phyloP scores from a whole-genome alignment of 495 filamentous ascomycete species.

The Penicillium macrosclerotiorum region DNA sequence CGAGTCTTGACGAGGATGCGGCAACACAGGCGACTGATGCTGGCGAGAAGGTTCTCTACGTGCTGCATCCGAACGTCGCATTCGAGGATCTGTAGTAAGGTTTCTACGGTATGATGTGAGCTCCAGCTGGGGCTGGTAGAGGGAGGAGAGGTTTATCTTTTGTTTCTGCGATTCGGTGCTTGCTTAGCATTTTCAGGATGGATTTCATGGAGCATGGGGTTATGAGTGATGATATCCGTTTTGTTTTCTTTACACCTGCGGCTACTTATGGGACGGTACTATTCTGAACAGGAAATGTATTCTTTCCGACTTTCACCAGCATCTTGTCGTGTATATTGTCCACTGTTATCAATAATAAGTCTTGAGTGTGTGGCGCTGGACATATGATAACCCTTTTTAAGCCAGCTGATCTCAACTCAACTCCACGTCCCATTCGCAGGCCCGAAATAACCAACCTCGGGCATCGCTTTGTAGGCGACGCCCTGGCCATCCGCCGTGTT shows the following conservation, averaged over 20 bases:
- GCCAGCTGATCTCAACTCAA: conserved; percentile 9
- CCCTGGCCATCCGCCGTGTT: conserved; percentile 46
- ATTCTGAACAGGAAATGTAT: not conserved
- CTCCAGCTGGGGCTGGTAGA: no score
- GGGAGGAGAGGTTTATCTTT: conserved; percentile 5
- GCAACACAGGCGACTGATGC: conserved; percentile 43
- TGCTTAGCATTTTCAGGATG: conserved; percentile 28
- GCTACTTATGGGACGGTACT: conserved; percentile 15
- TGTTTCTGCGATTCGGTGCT: conserved; percentile 14
- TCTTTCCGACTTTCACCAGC: no score
- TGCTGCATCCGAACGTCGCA: conserved; percentile 91
- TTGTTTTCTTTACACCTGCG: conserved; percentile 14
- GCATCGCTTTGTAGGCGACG: conserved; percentile 39
- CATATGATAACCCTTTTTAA: no score
- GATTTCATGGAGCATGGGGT: conserved; percentile 27
- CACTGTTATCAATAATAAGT: no score
- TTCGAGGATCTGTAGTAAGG: conserved; percentile 70
- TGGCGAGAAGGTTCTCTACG: conserved; percentile 67
- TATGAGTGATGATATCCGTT: conserved; percentile 38
- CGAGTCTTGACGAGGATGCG: conserved; percentile 64
- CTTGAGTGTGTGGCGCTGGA: no score
- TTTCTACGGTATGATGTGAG: no score
- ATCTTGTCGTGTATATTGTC: no score
- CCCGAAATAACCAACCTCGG: conserved; percentile 44
- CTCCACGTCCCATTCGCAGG: conserved; percentile 44